Base-by-base conservation (phyloP, 768 basidiomycete species). In the Amanita inopinata region DNA sequence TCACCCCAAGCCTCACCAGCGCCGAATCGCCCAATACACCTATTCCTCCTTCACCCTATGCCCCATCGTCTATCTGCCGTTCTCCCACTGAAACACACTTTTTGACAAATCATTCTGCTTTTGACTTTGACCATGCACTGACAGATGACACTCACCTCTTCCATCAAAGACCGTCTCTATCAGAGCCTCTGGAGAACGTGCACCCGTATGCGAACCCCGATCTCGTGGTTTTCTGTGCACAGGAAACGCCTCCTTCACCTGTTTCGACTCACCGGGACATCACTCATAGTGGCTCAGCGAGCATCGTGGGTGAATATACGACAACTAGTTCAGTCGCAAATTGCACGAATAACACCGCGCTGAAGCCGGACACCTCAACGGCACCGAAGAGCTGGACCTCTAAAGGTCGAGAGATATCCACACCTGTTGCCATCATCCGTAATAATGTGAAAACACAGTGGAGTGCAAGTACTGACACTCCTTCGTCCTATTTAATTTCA, bases 161-260 rank as follows among this genome's bases (percentile, higher is more conserved):
- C 46, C 43, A 42, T 27, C 38, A 37, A n/a, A 48, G 42, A 12
- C 28, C 51, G 18, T 45, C 53, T 14, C 46, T 51, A 12, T 53
- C 55, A 49, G 59, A 56, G 45, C 53, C 56, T 31, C 64, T 63
- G 46, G 68, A 68, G 48, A 64, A 56, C 28, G 53, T 71, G 28
- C 86, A 89, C 61, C 86, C 86, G 19, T 89, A 86, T 56, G 86
- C 86, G 40, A 86, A 88, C 51, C 84, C 85, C 5, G 80, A 86
- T 48, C 63, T 83, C 33, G 73, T 72, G 23, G 56, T 61, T 19
- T 61, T 62, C 27, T 57, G 63, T 37, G 56, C 66, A 42, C 51
- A 64, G 33, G 63, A 63, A 36, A 51, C 61, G 27, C 53, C 60
- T 30, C 49, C 54, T 23, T 57, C 57, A 9, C 42, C 62, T 38